phyloP scores from a whole-genome alignment of 495 filamentous ascomycete species.

The Pyronema omphalodes region DNA sequence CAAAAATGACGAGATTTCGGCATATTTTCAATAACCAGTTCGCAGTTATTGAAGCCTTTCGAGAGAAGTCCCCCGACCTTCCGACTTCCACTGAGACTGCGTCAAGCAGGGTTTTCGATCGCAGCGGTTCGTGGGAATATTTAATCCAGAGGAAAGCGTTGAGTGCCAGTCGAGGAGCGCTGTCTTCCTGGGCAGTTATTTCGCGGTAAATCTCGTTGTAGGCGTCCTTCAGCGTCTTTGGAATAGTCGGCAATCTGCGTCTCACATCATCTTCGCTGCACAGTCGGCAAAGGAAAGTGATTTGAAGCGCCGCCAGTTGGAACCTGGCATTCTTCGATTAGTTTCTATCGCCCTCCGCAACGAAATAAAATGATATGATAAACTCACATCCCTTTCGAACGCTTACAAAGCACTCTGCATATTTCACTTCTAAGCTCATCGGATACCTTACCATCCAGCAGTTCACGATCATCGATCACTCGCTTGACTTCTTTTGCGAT shows the following conservation, averaged over 20 bases:
- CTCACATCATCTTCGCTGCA: background rate
- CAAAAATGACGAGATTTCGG: background rate
- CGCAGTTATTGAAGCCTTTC: background rate
- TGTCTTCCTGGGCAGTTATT: background rate
- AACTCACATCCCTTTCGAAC: too few relatives aligned
- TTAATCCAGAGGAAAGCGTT: conserved; percentile 3
- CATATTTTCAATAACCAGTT: background rate
- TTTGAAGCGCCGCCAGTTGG: conserved; percentile 1
- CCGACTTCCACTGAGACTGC: background rate
- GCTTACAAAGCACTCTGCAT: too few relatives aligned
- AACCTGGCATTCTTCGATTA: background rate
- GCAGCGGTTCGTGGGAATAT: conserved; percentile 1
- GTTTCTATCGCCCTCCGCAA: too few relatives aligned
- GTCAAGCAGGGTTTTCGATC: background rate
- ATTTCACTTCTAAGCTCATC: too few relatives aligned
- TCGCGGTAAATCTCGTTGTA: conserved; percentile 1
- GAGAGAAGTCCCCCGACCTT: background rate
- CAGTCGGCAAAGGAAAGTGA: background rate
- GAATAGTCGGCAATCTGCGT: background rate
- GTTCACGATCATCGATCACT: too few relatives aligned
- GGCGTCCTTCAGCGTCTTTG: background rate
- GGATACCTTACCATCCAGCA: too few relatives aligned
- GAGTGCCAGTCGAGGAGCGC: background rate
- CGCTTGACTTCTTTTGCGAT: too few relatives aligned
- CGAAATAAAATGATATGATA: too few relatives aligned